Conservation (phyloP, 805 yeast species). For the Scheffersomyces lignosus region DNA sequence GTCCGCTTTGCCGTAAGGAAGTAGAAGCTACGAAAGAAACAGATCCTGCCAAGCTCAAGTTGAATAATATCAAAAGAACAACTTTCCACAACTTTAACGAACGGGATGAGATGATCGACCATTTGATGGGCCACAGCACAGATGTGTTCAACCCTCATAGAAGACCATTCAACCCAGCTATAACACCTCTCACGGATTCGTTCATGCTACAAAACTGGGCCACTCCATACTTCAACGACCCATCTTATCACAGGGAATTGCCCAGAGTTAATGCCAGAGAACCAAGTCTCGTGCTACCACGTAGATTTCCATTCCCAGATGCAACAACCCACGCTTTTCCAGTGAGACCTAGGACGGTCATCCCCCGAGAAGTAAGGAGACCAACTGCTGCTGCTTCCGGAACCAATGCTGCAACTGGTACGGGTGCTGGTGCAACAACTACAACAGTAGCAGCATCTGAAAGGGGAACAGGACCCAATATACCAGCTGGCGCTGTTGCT, state of each 20-base stretch:
- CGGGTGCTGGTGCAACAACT: too few relatives aligned
- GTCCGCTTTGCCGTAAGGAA: slow-evolving; percentile 43
- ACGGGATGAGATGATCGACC: slow-evolving; percentile 18
- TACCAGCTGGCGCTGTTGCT: too few relatives aligned
- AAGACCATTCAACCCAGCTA: slow-evolving; percentile 33
- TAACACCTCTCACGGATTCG: slow-evolving; percentile 42
- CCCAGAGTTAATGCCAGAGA: slow-evolving; percentile 12
- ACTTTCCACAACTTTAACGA: slow-evolving; percentile 15
- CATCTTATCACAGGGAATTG: too few relatives aligned
- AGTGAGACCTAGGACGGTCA: too few relatives aligned
- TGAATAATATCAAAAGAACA: slow-evolving; percentile 12
- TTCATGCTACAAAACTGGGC: slow-evolving; percentile 36
- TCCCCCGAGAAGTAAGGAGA: too few relatives aligned
- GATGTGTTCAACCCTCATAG: slow-evolving; percentile 39
- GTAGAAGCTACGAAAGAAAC: slow-evolving; percentile 25
- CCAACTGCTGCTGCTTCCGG: too few relatives aligned
- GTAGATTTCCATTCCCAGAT: slow-evolving; percentile 25
- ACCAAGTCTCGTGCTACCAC: slow-evolving; percentile 31
- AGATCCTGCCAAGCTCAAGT: slow-evolving; percentile 15
- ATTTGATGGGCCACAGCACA: slow-evolving; percentile 29
- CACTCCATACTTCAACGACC: slow-evolving; percentile 16
- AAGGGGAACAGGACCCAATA: too few relatives aligned
- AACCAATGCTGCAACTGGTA: too few relatives aligned
- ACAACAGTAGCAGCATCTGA: too few relatives aligned
- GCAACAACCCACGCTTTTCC: background rate